Conservation (phyloP, 371 early-diverging fungal genomes). For the Lichtheimia corymbifera region DNA sequence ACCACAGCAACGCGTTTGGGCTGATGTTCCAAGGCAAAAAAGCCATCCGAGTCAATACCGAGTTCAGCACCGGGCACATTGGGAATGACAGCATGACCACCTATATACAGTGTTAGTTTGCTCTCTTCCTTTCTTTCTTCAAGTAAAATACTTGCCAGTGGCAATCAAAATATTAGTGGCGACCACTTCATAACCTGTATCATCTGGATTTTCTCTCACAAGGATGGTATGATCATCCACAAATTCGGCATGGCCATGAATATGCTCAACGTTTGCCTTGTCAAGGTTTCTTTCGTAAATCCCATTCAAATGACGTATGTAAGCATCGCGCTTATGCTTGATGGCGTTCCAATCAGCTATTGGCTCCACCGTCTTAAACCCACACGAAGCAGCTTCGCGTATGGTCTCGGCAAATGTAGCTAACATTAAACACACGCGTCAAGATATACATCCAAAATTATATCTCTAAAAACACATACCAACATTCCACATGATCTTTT, state of each 20-base stretch:
- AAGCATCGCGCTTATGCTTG: slow-evolving; percentile 93
- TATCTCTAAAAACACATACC: slow-evolving; percentile 36
- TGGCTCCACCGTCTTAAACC: slow-evolving; percentile 64
- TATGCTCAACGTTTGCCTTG: slow-evolving; percentile 83
- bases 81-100: slow-evolving; percentile 69
- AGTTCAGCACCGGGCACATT: slow-evolving; percentile 82
- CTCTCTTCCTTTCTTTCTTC: no score
- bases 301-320: slow-evolving; percentile 94
- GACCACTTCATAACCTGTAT: slow-evolving; percentile 47
- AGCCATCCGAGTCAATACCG: slow-evolving; percentile 93
- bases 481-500: slow-evolving; percentile 97
- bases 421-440: slow-evolving; percentile 11
- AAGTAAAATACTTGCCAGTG: slow-evolving; percentile 52
- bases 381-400: slow-evolving; percentile 85
- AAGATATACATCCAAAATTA: not conserved
- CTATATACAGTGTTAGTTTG: no score
- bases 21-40: slow-evolving; percentile 90
- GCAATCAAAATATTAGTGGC: slow-evolving; percentile 91
- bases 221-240: slow-evolving; percentile 72
- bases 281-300: slow-evolving; percentile 92
- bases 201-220: slow-evolving; percentile 56
- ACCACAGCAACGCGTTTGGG: slow-evolving; percentile 92
- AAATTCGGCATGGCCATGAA: slow-evolving; percentile 87
- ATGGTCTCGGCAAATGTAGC: slow-evolving; percentile 89
- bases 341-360: slow-evolving; percentile 73